Conservation (phyloP, 805 yeast species). For the Candida tammaniensis region DNA sequence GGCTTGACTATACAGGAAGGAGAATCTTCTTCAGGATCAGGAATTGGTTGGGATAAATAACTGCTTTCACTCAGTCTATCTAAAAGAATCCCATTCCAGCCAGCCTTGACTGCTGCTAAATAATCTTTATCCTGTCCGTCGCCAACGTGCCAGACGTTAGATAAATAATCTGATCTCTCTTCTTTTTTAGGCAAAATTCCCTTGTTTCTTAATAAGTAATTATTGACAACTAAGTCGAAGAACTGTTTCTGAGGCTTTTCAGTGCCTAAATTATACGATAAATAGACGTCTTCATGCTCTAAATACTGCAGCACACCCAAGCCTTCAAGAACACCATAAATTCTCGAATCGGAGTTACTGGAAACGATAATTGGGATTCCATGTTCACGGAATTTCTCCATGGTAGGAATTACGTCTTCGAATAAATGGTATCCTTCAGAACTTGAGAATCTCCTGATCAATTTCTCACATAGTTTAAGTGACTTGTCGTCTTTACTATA, state of each 20-base stretch:
- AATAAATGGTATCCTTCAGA: constrained; percentile 51
- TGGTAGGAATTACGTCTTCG: constrained; percentile 51
- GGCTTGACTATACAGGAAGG: constrained; percentile 12
- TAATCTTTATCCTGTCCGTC: constrained; percentile 58
- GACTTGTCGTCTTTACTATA: constrained; percentile 19
- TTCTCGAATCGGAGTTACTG: constrained; percentile 63
- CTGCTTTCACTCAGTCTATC: constrained; percentile 37
- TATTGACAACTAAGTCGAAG: constrained; percentile 30
- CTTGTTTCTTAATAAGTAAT: constrained; percentile 11
- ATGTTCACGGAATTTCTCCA: constrained; percentile 27
- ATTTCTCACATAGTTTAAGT: constrained; percentile 38
- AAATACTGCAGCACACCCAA: constrained; percentile 46
- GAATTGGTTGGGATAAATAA: constrained; percentile 12
- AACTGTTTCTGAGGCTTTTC: constrained; percentile 52
- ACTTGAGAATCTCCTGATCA: constrained; percentile 49
- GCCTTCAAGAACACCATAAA: constrained; percentile 42
- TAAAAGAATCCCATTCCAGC: constrained; percentile 59
- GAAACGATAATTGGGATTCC: constrained; percentile 43
- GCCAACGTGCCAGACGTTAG: constrained; percentile 61
- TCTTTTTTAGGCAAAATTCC: constrained; percentile 4
- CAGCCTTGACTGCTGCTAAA: constrained; percentile 49
- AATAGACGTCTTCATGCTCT: constrained; percentile 34
- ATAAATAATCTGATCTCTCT: constrained; percentile 14
- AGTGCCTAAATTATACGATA: constrained; percentile 56
- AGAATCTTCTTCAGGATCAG: constrained; percentile 11